Evolutionary conservation across 2,329 filamentous ascomycete species (phyloP), one percentile per base, ranked within the genome.

Genomic region (Neurospora sp.): DNA sequence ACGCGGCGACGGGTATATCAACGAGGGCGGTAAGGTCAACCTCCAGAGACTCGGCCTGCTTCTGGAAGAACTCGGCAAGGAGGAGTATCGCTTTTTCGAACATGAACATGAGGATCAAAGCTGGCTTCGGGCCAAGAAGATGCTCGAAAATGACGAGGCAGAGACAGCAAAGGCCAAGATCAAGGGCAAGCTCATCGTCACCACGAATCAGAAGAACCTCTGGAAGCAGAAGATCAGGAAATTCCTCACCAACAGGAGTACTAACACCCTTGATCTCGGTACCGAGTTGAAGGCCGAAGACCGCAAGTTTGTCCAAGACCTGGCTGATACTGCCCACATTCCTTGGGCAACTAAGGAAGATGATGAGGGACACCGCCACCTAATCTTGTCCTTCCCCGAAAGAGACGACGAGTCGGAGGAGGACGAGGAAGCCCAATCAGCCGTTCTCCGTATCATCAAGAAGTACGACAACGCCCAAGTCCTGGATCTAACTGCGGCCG

Each of bases 21-120:
- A 99, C 80, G 93, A 99, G 79, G 89, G 91, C 69, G 96, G 96
- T 76, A 89, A 92, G 66, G 97, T 99, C 80, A 96, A 98, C 78
- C 83, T 99, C 78, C 82, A 90, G 72, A 88, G 96, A 70, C 83
- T 99, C 71, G 87, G 88, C 68, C 82, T 91, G 67, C 86, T 99
- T 66, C 83, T 99, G 65, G 88, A 93, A 39, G 92, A 96, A 78
- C 84, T 99, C 70, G 91, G 91, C 69, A 91, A 95, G 77, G 92
- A 97, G 70, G 96, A 99, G 80, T 91, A 91, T 77, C 87, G 91
- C n/a, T 92, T 96, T 77, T 99, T 99, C 76, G 95, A 99, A 80
- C 86, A 89, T 52, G 96, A 98, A 76, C 90, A 93, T 73, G 86
- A 92, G 6, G 93, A 98, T 80, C 90, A 93, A 67, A 91, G 90